Base-by-base conservation (phyloP, 805 yeast genomes). In the Spathaspora passalidarum region DNA sequence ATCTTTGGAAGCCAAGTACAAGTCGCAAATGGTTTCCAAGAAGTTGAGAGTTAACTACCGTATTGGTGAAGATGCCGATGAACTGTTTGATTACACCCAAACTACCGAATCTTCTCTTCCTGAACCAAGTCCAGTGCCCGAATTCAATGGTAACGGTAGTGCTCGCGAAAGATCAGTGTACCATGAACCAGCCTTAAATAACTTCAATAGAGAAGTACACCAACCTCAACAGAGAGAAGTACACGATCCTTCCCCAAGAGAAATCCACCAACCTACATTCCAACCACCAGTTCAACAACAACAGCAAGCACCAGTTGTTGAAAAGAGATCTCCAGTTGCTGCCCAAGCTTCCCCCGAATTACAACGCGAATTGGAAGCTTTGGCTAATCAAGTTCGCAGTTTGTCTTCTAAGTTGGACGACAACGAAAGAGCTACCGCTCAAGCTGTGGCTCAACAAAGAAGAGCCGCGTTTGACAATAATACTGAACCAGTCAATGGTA, bases 11-110 rank as follows among this genome's bases (percentile, higher is more conserved):
- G 62, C 77, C 29, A 76, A 75, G 61, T 73, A 72, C 65, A 78
- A 81, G 61, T 63, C 72, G 23, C 75, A 75, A 53, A 74, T 82
- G 45, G 71, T 75, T 32, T 79, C 84, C 57, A 85, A 79, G 69
- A 86, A 81, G 69, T 80, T 80, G 63, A 80, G 78, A 65, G 92
- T 86, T 45, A 75, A 71, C 59, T 82, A 80, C 56, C 57, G 44
- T 19, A 43, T 47, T 35, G 37, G 14, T 47, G 29, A 25, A 23
- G 53, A 40, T 39, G 46, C 40, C 32, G 45, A 34, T 21, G 20
- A 39, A 29, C 17, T 8, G 3, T 3, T 6, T 29, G 34, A 29
- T 22, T 7, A 19, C 22, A n/a, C 9, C 9, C 25, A 22, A 22
- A 22, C 34, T 10, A n/a, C 16, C 6, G 22, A 29, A 22, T 39